Conservation (phyloP, 2,329 filamentous ascomycete genomes). For the Didymella arachidicola region DNA sequence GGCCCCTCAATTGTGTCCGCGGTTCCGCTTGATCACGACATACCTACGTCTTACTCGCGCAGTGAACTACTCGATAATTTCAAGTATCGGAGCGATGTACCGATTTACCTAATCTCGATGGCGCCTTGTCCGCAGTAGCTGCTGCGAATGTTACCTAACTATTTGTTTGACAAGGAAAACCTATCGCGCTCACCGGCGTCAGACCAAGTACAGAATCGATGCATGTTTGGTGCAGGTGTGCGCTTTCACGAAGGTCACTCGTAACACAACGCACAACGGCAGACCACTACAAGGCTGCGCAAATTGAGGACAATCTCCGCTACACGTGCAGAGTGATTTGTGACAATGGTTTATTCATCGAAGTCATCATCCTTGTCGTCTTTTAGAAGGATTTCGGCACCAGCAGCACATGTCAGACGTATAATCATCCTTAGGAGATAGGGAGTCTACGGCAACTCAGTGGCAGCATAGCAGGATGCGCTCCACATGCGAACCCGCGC, state of each 20-base stretch:
- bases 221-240: conserved; percentile 15
- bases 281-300: conserved; percentile 6
- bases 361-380: neutral
- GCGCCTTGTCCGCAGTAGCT: conserved; percentile 1
- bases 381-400: conserved; percentile 10
- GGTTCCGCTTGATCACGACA: conserved; percentile 6
- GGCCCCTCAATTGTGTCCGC: conserved; percentile 4
- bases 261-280: conserved; percentile 11
- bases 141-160: conserved; percentile 4
- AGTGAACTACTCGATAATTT: neutral
- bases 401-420: conserved; percentile 17
- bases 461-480: conserved; percentile 14
- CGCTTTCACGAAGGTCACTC: conserved; percentile 4
- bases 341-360: conserved; percentile 9
- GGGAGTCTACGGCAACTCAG: conserved; percentile 12
- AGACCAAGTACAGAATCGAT: conserved; percentile 10
- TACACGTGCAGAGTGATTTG: conserved; percentile 13
- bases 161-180: neutral
- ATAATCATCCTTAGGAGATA: conserved; percentile 18
- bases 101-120: conserved; percentile 4
- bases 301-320: conserved; percentile 4
- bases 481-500: conserved; percentile 30
- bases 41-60: neutral
- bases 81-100: neutral
- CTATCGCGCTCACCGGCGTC: conserved; percentile 5